Conservation (phyloP, 129 eudicot species). For the Cynara cardunculus region DNA sequence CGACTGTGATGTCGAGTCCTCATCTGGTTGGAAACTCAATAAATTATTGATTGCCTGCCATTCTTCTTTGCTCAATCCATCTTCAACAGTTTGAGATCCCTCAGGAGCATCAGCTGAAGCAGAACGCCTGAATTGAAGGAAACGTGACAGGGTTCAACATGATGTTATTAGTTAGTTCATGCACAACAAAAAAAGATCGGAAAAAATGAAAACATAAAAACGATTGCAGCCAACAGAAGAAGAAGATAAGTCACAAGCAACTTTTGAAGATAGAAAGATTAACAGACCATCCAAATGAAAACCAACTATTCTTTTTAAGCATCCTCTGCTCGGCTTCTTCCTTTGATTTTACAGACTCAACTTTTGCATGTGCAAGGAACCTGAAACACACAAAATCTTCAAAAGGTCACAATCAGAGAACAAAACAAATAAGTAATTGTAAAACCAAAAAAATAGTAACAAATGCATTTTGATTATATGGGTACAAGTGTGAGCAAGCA, state of each 20-base stretch:
- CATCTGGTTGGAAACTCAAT: constrained; percentile 90
- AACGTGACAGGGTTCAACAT: constrained; percentile 8
- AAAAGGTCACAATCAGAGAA: constrained; percentile 15
- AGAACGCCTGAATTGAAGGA: constrained; percentile 53
- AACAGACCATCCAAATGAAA: constrained; percentile 82
- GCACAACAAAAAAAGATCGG: constrained; percentile 4
- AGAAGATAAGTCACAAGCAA: background rate
- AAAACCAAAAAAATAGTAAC: constrained; percentile 2
- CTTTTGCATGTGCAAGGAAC: constrained; percentile 97
- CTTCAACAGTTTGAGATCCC: constrained; percentile 43
- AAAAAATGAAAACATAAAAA: constrained; percentile 6
- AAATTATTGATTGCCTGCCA: constrained; percentile 94
- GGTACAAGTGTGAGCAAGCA: background rate
- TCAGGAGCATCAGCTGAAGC: constrained; percentile 47
- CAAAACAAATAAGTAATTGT: background rate
- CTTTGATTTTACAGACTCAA: constrained; percentile 88
- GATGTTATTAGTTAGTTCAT: constrained; percentile 12
- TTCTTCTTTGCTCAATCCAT: constrained; percentile 87
- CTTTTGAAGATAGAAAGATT: background rate
- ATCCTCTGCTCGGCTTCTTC: constrained; percentile 91
- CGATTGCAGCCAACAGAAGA: constrained; percentile 1
- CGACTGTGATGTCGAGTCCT: constrained; percentile 48
- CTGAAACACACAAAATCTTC: constrained; percentile 44
- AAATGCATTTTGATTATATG: background rate
- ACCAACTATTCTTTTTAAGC: constrained; percentile 78